phyloP scores from a whole-genome alignment of 345 rosid species.

The Pistacia vera region DNA sequence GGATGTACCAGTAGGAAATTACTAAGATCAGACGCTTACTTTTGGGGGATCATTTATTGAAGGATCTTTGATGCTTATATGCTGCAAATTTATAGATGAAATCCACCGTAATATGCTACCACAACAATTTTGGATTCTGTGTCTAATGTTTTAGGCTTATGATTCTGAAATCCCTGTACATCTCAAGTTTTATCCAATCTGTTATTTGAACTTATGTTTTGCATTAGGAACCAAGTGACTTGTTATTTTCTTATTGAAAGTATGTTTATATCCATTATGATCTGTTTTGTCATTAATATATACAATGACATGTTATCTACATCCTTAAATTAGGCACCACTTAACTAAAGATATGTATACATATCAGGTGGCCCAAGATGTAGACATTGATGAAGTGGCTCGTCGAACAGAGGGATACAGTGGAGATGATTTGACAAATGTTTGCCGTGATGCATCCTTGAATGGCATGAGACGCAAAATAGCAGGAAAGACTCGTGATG shows the following conservation, averaged over 20 bases:
- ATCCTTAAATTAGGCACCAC: neutral
- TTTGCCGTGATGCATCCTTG: constrained; percentile 97
- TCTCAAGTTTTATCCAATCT: no score
- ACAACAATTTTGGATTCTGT: neutral
- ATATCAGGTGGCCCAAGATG: constrained; percentile 82
- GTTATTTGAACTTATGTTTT: neutral
- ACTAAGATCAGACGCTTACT: neutral
- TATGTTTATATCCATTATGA: neutral
- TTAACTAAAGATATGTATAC: neutral
- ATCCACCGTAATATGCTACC: neutral
- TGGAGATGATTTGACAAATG: constrained; percentile 98
- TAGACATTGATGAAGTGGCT: constrained; percentile 89
- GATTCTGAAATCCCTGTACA: no score
- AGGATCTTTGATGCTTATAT: neutral
- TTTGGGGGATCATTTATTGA: neutral
- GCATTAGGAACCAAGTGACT: neutral
- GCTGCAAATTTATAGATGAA: neutral
- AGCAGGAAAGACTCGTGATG: constrained; percentile 97
- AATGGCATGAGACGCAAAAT: constrained; percentile 99
- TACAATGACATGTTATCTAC: neutral
- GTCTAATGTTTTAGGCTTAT: no score
- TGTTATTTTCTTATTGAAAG: neutral
- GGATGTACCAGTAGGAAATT: neutral
- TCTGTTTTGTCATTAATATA: neutral
- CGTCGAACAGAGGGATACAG: constrained; percentile 92